Conservation (phyloP, 768 basidiomycete genomes). For the Dentipellis fragilis region DNA sequence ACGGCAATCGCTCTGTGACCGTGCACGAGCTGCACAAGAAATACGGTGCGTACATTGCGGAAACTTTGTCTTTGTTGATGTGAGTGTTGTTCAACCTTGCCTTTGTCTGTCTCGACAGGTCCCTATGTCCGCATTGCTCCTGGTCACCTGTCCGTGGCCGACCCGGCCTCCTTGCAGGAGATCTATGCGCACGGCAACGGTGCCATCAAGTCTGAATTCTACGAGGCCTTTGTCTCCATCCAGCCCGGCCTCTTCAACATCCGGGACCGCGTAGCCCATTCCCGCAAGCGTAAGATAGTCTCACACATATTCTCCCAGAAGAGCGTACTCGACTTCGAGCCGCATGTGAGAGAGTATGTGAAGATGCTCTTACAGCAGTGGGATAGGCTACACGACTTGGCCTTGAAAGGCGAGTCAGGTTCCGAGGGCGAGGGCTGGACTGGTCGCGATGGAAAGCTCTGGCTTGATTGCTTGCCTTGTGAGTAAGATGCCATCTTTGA, state of each 20-base stretch:
- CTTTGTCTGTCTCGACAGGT: slow-evolving; percentile 21
- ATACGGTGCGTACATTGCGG: slow-evolving; percentile 22
- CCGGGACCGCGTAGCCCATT: slow-evolving; percentile 62
- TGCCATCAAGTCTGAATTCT: slow-evolving; percentile 34
- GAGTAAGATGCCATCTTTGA: slow-evolving; percentile 16
- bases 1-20: slow-evolving; percentile 24
- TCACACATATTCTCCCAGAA: slow-evolving; percentile 81
- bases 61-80: not conserved
- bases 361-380: slow-evolving; percentile 52
- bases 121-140: slow-evolving; percentile 34
- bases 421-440: slow-evolving; percentile 46
- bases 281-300: slow-evolving; percentile 85
- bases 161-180: slow-evolving; percentile 29
- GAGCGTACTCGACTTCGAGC: slow-evolving; percentile 79
- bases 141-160: slow-evolving; percentile 37
- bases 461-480: slow-evolving; percentile 71
- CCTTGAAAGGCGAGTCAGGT: slow-evolving; percentile 41
- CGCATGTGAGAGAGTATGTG: slow-evolving; percentile 58
- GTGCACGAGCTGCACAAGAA: slow-evolving; percentile 31
- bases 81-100: not conserved
- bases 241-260: slow-evolving; percentile 64
- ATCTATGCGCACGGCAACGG: slow-evolving; percentile 36
- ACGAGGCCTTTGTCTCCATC: slow-evolving; percentile 29
- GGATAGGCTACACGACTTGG: slow-evolving; percentile 51
- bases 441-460: slow-evolving; percentile 53